Conservation (phyloP, 306 rosid species). For the Pyrus betulifolia region DNA sequence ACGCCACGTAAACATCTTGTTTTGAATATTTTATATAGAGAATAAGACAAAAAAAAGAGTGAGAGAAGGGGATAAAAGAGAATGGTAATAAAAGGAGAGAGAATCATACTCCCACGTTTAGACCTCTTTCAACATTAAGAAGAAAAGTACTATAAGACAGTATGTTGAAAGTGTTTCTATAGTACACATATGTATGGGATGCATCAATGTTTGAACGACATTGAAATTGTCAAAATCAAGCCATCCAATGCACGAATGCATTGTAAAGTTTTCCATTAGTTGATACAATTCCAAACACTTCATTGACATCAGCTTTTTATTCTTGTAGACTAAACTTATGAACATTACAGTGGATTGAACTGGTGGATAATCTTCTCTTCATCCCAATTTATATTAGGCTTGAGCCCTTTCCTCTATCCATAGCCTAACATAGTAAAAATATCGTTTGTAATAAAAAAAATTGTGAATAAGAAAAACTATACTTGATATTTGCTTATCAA, state of each 20-base stretch:
- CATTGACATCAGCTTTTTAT: too few species aligned
- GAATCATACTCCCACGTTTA: too few species aligned
- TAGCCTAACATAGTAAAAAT: too few species aligned
- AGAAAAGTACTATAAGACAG: background rate
- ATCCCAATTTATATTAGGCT: background rate
- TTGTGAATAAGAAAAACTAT: background rate
- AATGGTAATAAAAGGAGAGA: too few species aligned
- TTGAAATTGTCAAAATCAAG: background rate
- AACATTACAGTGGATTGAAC: background rate
- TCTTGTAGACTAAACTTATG: background rate
- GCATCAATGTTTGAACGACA: background rate
- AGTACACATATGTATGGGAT: background rate
- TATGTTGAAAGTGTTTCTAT: too few species aligned
- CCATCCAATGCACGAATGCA: background rate
- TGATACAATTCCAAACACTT: background rate
- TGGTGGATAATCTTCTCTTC: background rate
- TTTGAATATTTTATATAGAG: too few species aligned
- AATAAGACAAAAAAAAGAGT: too few species aligned
- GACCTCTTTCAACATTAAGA: background rate
- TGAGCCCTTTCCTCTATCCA: fast-evolving
- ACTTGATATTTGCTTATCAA: too few species aligned
- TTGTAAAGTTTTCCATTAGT: background rate
- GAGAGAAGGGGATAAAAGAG: too few species aligned
- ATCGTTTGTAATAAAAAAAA: background rate
- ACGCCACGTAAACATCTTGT: too few species aligned